Evolutionary conservation across 2,329 filamentous ascomycete genomes (phyloP).

Genomic region (Macrophomina tecta): DNA sequence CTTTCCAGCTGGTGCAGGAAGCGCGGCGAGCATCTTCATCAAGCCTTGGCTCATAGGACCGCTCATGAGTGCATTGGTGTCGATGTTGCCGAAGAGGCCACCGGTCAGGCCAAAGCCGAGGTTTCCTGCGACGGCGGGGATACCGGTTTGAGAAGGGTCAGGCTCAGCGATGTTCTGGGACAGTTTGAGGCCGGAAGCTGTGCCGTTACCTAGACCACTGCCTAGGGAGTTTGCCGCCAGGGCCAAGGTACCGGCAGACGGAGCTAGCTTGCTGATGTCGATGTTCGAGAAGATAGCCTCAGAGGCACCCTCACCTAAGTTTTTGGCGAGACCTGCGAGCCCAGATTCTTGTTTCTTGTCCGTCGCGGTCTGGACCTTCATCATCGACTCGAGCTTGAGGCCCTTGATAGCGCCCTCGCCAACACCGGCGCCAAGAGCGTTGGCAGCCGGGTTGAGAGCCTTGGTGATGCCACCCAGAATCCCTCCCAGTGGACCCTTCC

Average conservation of each 20-base stretch:
- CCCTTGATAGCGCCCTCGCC: conserved; percentile 22
- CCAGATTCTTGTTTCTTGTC: conserved; percentile 1
- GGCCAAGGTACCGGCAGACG: background rate
- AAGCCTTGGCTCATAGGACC: background rate
- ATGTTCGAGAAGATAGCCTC: conserved; percentile 16
- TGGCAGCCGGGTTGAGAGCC: conserved; percentile 4
- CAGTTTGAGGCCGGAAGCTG: conserved; percentile 11
- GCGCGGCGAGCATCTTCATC: conserved; percentile 3
- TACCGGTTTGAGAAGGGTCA: conserved; percentile 1
- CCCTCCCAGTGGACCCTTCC: background rate
- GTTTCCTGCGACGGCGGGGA: conserved; percentile 11
- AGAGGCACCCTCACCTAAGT: conserved; percentile 16
- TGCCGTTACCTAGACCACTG: conserved; percentile 19
- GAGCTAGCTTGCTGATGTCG: conserved; percentile 9
- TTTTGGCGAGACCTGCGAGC: conserved; percentile 7
- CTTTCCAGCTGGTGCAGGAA: conserved; percentile 12
- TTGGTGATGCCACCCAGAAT: conserved; percentile 7
- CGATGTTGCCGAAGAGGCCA: conserved; percentile 19
- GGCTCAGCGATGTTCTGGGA: background rate
- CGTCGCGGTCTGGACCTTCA: background rate
- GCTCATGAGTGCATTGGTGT: background rate
- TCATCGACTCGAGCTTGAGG: background rate
- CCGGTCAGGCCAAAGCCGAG: conserved; percentile 15
- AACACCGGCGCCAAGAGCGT: conserved; percentile 21
- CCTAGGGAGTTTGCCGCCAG: conserved; percentile 4